phyloP scores from a whole-genome alignment of 1,284 basidiomycete genomes.

The Cystobasidiaceae sp. region DNA sequence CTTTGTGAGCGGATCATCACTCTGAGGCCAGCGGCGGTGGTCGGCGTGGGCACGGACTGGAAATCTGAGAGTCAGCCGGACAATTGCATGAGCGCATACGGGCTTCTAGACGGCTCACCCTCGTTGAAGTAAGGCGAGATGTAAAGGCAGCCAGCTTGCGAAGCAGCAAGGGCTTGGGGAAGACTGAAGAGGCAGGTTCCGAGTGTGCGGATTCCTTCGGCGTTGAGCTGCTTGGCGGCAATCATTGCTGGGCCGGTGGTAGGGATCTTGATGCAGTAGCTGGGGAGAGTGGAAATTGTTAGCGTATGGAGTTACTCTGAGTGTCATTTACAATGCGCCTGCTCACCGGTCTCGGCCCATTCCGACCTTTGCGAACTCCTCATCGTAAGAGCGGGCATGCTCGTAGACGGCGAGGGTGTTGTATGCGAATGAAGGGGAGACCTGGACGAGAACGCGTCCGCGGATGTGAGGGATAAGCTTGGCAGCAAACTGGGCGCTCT shows the following conservation, averaged over 20 bases:
- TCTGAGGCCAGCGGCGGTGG: constrained; percentile 33
- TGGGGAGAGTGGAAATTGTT: no score
- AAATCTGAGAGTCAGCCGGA: no score
- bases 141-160: constrained; percentile 45
- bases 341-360: constrained; percentile 41
- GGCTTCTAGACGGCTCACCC: no score
- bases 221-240: constrained; percentile 40
- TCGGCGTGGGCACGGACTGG: constrained; percentile 35
- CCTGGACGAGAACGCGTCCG: constrained; percentile 36
- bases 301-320: no score
- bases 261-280: constrained; percentile 47
- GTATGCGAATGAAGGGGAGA: constrained; percentile 34
- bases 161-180: constrained; percentile 46
- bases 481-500: constrained; percentile 27
- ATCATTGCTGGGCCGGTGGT: constrained; percentile 45
- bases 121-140: no score
- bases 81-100: no score
- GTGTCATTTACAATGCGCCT: no score
- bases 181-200: constrained; percentile 46
- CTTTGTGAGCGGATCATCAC: constrained; percentile 30
- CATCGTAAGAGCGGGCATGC: constrained; percentile 34
- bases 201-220: constrained; percentile 44
- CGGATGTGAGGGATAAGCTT: constrained; percentile 33
- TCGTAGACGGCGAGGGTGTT: constrained; percentile 34
- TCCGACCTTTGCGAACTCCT: constrained; percentile 34